Percentiles rank a stretch among this genome's conserved stretches.
These are phyloP conservation scores for Hyaloperonospora brassicae DNA, from an alignment of 352 stramenopile genomes.

Conservation along the genomic window DNA sequence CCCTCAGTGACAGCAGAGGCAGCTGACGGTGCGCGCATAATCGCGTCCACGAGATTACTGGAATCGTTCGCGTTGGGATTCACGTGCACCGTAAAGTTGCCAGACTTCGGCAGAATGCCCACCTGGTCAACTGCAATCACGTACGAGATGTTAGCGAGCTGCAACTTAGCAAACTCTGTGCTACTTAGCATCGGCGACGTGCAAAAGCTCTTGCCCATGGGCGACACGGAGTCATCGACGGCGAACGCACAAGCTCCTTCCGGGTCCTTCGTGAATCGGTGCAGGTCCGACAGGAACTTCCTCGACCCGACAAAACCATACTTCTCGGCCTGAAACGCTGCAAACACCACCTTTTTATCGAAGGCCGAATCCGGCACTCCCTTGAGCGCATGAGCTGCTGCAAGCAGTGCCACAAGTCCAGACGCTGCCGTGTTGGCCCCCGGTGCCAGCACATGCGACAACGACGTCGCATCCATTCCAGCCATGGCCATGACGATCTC, in stretches of 20 bases:
- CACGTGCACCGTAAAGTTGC: constrained; percentile 62
- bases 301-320: constrained; percentile 80
- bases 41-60: constrained; percentile 36
- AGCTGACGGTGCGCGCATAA: constrained; percentile 43
- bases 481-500: constrained; percentile 69
- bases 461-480: constrained; percentile 61
- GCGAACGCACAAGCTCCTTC: constrained; percentile 38
- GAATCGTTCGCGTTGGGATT: constrained; percentile 51
- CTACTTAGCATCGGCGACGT: constrained; percentile 59
- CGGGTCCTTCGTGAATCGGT: constrained; percentile 40
- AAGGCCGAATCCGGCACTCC: constrained; percentile 53
- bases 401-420: constrained; percentile 65
- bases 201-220: constrained; percentile 55
- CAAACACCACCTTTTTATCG: constrained; percentile 73
- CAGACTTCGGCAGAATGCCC: constrained; percentile 36
- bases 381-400: constrained; percentile 59
- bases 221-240: constrained; percentile 42
- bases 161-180: constrained; percentile 50
- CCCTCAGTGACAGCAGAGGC: constrained; percentile 29
- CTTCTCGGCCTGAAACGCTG: constrained; percentile 71
- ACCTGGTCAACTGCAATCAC: constrained; percentile 79
- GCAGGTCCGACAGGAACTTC: constrained; percentile 62
- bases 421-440: constrained; percentile 71
- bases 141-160: constrained; percentile 49
- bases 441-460: constrained; percentile 64